Base-by-base conservation (phyloP, 495 filamentous ascomycete species). In the Oleoguttula mirabilis region DNA sequence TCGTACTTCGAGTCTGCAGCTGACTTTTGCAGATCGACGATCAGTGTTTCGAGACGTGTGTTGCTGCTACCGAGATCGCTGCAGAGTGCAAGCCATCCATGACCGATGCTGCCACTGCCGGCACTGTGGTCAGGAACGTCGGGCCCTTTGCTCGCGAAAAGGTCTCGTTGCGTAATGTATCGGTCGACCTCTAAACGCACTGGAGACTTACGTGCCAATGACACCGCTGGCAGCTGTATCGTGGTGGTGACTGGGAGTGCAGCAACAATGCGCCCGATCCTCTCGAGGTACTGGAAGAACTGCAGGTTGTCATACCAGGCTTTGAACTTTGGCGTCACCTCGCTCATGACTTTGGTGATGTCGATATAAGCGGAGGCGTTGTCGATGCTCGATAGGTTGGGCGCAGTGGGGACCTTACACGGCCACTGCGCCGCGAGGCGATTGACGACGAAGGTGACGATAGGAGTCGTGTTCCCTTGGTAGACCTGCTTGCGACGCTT, bases 281-380 rank as follows among this genome's bases (percentile, higher is more conserved):
- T 36, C 12, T 35, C 14, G 10, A 62, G 40, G 40, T 62, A 58
- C 23, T 43, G 16, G 20, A 36, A 21, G 19, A 66, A 56, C 8
- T 36, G 25, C 24, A n/a, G 20, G 43, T 71, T 71, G 6, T 57
- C 45, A 31, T 57, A 54, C 42, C 66, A 63, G 12, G 37, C 49
- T 32, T 55, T 49, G 38, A 67, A 70, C 27, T 35, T 44, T 0
- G 20, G 19, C 36, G n/a, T 38, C 7, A 15, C 36, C 22, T 15
- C 21, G 3, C 6, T 14, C 36, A 38, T 38, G 20, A 25, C 36
- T 10, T 3, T 17, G 20, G 15, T 10, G 36, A 38, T 23, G 14
- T 38, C 20, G 22, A 38, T 23, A 21, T 38, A 38, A 2, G 36
- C 22, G 25, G 20, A 38, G 36, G 22, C 36, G 36, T 25, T 38